Evolutionary conservation across 345 rosid genomes (phyloP).

Genomic region (Punica granatum): DNA sequence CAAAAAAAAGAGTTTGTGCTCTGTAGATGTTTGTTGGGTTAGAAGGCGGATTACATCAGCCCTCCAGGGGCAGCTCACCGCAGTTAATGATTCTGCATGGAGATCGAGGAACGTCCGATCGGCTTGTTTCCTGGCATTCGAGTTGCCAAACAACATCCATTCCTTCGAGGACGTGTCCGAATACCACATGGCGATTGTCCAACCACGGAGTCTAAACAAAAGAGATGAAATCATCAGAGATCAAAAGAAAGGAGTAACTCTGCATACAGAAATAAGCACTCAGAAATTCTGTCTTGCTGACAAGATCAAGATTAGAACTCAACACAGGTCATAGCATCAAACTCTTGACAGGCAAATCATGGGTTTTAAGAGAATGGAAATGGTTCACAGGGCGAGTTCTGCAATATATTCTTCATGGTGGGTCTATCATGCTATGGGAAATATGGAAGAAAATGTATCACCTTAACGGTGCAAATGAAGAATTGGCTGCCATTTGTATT

Average conservation of each 20-base stretch:
- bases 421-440: slow-evolving; percentile 1
- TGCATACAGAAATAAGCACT: not conserved
- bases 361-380: not conserved
- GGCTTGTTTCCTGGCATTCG: slow-evolving; percentile 71
- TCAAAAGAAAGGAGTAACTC: not conserved
- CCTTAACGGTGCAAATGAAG: slow-evolving; percentile 87
- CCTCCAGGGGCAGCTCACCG: slow-evolving; percentile 72
- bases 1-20: not conserved
- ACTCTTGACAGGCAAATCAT: not conserved
- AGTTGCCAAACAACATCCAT: slow-evolving; percentile 62
- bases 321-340: not conserved
- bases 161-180: slow-evolving; percentile 75
- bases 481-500: slow-evolving; percentile 92
- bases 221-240: not conserved
- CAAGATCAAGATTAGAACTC: not conserved
- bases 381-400: not conserved
- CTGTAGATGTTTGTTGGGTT: not conserved
- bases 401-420: not conserved
- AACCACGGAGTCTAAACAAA: slow-evolving; percentile 65
- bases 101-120: slow-evolving; percentile 49
- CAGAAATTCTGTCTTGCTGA: not conserved
- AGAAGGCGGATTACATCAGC: slow-evolving; percentile 21
- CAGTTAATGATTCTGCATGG: slow-evolving; percentile 72
- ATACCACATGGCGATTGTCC: slow-evolving; percentile 90
- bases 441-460: slow-evolving; percentile 12